Percentiles rank a stretch among this genome's conserved stretches.
These are phyloP conservation scores for Colletotrichum sublineola DNA, from an alignment of 2,329 filamentous ascomycete genomes.

Conservation along the genomic window DNA sequence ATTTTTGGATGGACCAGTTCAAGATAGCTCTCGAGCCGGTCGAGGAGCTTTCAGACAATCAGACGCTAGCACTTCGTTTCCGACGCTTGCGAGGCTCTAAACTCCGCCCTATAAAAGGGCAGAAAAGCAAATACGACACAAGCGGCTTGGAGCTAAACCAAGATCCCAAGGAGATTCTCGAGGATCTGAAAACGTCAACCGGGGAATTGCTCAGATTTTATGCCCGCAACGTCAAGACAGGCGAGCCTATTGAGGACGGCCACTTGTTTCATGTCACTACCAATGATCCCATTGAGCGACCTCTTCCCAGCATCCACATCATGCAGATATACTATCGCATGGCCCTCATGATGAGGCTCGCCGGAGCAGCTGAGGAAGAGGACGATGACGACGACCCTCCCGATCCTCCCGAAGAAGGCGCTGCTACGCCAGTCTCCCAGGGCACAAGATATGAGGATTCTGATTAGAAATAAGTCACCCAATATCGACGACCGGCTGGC, in stretches of 20 bases:
- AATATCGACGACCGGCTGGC: too few relatives aligned
- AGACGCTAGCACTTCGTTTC: too few relatives aligned
- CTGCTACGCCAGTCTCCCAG: too few relatives aligned
- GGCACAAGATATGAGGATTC: too few relatives aligned
- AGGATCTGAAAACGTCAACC: neutral
- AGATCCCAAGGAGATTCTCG: neutral
- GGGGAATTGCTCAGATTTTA: neutral
- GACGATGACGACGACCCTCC: neutral
- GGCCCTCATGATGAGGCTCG: neutral
- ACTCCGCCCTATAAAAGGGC: neutral
- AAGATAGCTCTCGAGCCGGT: too few relatives aligned
- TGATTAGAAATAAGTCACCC: too few relatives aligned
- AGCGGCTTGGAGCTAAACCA: neutral
- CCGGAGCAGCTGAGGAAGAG: neutral
- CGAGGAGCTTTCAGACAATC: too few relatives aligned
- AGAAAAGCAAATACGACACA: neutral
- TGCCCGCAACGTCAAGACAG: neutral
- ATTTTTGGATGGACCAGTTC: too few relatives aligned
- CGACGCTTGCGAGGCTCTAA: too few relatives aligned
- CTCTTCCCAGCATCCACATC: neutral
- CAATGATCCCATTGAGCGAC: neutral
- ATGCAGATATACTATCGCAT: neutral
- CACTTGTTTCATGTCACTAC: neutral
- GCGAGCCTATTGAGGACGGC: neutral
- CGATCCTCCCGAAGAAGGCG: too few relatives aligned